Evolutionary conservation across 768 basidiomycete genomes (phyloP).

Genomic region (Amanita muscaria): DNA sequence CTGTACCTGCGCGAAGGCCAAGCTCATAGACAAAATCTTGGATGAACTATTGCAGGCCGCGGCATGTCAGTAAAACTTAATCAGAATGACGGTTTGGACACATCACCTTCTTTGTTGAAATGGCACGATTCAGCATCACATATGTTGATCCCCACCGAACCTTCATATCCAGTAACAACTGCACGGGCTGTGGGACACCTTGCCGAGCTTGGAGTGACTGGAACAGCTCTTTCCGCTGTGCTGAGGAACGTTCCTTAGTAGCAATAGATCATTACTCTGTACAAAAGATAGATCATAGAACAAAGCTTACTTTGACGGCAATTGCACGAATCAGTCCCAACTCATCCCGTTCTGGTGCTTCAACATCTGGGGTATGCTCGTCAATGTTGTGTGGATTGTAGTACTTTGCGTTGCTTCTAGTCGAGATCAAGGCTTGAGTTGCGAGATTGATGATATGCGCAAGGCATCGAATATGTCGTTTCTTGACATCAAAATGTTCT

Average conservation of each 20-base stretch:
- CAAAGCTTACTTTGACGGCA: slow-evolving; percentile 17
- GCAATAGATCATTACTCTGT: no score
- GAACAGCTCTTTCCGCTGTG: slow-evolving; percentile 17
- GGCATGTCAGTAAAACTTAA: no score
- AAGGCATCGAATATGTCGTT: slow-evolving; percentile 10
- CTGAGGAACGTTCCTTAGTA: slow-evolving; percentile 2
- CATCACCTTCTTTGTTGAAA: background rate
- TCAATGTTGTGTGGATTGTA: slow-evolving; percentile 14
- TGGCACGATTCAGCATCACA: slow-evolving; percentile 17
- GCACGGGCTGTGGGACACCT: background rate
- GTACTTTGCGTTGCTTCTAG: slow-evolving; percentile 18
- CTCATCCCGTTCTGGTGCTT: slow-evolving; percentile 19
- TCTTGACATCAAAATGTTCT: background rate
- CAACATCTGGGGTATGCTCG: slow-evolving; percentile 11
- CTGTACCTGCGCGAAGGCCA: slow-evolving; percentile 13
- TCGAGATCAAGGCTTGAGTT: slow-evolving; percentile 23
- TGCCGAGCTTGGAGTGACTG: slow-evolving; percentile 13
- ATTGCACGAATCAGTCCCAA: slow-evolving; percentile 20
- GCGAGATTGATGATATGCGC: slow-evolving; percentile 12
- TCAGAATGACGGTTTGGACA: background rate
- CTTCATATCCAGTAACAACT: slow-evolving; percentile 17
- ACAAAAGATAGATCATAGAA: slow-evolving; percentile 5
- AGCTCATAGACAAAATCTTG: background rate
- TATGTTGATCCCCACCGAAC: slow-evolving; percentile 22
- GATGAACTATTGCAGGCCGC: background rate